Evolutionary conservation across 306 rosid species (phyloP).

Genomic region (Lathyrus sativus): DNA sequence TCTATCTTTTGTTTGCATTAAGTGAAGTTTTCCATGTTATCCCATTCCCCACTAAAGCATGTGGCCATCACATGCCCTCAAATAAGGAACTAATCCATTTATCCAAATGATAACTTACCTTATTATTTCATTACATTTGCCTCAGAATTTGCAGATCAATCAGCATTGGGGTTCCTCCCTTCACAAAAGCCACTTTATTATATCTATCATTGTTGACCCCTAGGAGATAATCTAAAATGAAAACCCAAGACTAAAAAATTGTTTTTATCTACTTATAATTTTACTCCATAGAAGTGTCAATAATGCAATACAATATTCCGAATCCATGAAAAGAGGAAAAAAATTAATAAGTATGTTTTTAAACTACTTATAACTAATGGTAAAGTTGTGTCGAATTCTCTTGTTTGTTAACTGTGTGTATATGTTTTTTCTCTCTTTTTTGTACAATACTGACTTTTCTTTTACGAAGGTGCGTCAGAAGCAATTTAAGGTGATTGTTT

Average conservation of each 20-base stretch:
- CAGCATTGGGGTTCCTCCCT: conserved; percentile 34
- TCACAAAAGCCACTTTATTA: conserved; percentile 19
- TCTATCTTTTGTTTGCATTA: conserved; percentile 38
- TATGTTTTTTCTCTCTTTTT: too few species aligned
- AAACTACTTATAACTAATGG: too few species aligned
- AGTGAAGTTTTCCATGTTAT: conserved; percentile 48
- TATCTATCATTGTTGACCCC: conserved; percentile 35
- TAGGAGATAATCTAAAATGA: conserved; percentile 29
- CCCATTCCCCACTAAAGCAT: conserved; percentile 53
- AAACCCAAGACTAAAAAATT: neutral
- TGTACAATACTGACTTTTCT: too few species aligned
- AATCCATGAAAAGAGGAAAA: neutral
- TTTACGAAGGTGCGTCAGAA: too few species aligned
- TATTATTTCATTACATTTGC: conserved; percentile 22
- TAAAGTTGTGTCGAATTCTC: too few species aligned
- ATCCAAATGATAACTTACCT: conserved; percentile 11
- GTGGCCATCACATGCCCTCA: conserved; percentile 57
- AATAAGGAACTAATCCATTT: conserved; percentile 31
- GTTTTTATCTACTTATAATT: conserved; percentile 16
- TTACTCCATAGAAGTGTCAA: neutral
- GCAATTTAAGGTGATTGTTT: too few species aligned
- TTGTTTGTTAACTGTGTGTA: too few species aligned
- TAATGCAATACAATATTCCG: neutral
- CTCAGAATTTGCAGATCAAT: conserved; percentile 38
- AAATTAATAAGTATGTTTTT: neutral